Percentiles rank a stretch among this genome's conserved stretches.
phyloP scores from a whole-genome alignment of 1,284 basidiomycete species.

The Cronartium quercuum region DNA sequence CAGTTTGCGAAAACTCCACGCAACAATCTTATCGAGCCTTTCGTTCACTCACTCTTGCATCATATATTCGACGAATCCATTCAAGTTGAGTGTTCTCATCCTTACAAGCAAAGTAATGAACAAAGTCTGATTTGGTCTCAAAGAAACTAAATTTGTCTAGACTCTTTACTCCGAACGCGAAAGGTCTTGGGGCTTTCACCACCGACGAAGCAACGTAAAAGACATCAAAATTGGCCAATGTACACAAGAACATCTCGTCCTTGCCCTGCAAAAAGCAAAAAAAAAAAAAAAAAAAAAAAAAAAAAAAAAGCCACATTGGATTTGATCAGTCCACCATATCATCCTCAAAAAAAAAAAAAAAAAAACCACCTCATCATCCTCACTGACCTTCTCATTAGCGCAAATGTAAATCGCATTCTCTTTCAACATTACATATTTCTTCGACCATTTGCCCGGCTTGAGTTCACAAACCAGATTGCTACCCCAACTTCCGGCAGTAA shows the following conservation, averaged over 20 bases:
- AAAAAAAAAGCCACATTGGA: neutral
- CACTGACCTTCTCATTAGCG: slow-evolving; percentile 28
- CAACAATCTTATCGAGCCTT: too few relatives aligned
- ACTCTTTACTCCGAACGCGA: slow-evolving; percentile 32
- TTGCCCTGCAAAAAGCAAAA: slow-evolving; percentile 5
- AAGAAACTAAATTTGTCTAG: slow-evolving; percentile 34
- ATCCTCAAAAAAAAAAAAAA: neutral
- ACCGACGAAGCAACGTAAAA: slow-evolving; percentile 18
- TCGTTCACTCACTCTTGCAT: slow-evolving; percentile 27
- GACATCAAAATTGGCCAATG: slow-evolving; percentile 32
- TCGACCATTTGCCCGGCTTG: slow-evolving; percentile 34
- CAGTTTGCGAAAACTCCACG: too few relatives aligned
- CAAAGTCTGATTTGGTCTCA: slow-evolving; percentile 36
- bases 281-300: neutral
- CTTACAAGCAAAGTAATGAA: slow-evolving; percentile 28
- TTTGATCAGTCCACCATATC: neutral
- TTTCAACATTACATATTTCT: slow-evolving; percentile 26
- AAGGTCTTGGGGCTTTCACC: slow-evolving; percentile 21
- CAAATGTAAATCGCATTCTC: slow-evolving; percentile 29
- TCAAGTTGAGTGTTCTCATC: slow-evolving; percentile 2
- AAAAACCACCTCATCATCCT: neutral
- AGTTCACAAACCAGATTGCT: slow-evolving; percentile 20
- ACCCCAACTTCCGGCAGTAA: slow-evolving; percentile 17
- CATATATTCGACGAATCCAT: slow-evolving; percentile 38
- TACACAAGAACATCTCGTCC: slow-evolving; percentile 35